Base-by-base conservation (phyloP, 306 rosid genomes). In the Gastrolobium bilobum region DNA sequence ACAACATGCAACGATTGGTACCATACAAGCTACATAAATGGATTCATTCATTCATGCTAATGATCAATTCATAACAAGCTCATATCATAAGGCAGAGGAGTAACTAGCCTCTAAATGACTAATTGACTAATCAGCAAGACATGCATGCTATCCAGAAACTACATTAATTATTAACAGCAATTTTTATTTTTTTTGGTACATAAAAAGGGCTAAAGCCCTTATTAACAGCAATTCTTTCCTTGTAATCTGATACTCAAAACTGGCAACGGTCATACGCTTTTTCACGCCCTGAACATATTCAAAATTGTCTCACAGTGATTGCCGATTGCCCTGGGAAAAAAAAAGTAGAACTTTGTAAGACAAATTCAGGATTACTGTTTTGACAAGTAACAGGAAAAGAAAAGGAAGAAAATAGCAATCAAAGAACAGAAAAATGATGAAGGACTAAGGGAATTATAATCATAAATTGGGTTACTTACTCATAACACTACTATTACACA, bases 231-330 rank as follows among this genome's bases (percentile, higher is more conserved):
- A n/a, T n/a, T n/a, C n/a, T 71, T 47, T 75, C 43, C n/a, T n/a
- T n/a, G n/a, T n/a, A n/a, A n/a, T n/a, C n/a, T n/a, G n/a, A n/a
- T n/a, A n/a, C n/a, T n/a, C n/a, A n/a, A n/a, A n/a, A n/a, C n/a
- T n/a, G n/a, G n/a, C n/a, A n/a, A n/a, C n/a, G n/a, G n/a, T n/a
- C n/a, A n/a, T n/a, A n/a, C n/a, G n/a, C n/a, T n/a, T n/a, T n/a
- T n/a, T n/a, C n/a, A n/a, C 58, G 58, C 3, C 8, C 88, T 44
- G 93, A 85, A 75, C 91, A 7, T 91, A 89, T 74, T 91, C 96
- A 60, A 89, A 91, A 66, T 86, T 88, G 64, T 91, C 96, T 0
- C 93, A 91, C 53, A 87, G 87, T 2, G 90, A 85, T 82, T 85
- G 26, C 26, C 26, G 26, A 20, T 20, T 20, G 26, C 26, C 0